Percentiles rank a stretch among this genome's conserved stretches.
Conservation (phyloP, 2,329 filamentous ascomycete genomes). For the Calonectria hawksworthii region DNA sequence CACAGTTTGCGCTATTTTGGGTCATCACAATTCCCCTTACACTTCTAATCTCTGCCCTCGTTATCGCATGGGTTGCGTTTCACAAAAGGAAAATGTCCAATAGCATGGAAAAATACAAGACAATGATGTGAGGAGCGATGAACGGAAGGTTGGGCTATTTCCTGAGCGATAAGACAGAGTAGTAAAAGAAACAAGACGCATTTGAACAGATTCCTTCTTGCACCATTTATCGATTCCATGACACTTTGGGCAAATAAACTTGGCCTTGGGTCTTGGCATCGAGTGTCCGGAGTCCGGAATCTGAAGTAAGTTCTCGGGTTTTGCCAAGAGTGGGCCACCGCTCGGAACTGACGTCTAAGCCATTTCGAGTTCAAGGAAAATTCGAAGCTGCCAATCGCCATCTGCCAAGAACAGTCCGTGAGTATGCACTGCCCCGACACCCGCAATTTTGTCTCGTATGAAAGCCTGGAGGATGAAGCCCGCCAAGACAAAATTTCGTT, state of each 20-base stretch:
- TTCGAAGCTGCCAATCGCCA: background rate
- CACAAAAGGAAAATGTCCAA: background rate
- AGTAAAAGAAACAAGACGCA: background rate
- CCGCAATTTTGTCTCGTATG: conserved; percentile 44
- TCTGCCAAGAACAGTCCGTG: conserved; percentile 9
- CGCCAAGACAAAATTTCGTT: background rate
- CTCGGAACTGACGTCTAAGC: background rate
- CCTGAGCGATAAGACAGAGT: background rate
- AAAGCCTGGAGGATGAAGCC: conserved; percentile 8
- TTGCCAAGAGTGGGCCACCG: background rate
- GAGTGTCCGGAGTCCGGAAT: background rate
- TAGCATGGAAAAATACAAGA: background rate
- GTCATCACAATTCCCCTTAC: background rate
- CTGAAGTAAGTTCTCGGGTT: background rate
- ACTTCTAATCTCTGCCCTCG: background rate
- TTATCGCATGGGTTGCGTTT: background rate
- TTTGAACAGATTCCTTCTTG: background rate
- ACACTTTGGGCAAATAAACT: background rate
- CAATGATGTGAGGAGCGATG: background rate
- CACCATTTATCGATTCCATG: background rate
- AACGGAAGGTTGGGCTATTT: background rate
- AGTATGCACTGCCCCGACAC: conserved; percentile 44
- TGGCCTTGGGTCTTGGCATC: background rate
- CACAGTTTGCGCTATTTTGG: conserved; percentile 12
- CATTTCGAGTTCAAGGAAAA: background rate